Conservation (phyloP, 75 land plant genomes). For the Pinus albicaulis region DNA sequence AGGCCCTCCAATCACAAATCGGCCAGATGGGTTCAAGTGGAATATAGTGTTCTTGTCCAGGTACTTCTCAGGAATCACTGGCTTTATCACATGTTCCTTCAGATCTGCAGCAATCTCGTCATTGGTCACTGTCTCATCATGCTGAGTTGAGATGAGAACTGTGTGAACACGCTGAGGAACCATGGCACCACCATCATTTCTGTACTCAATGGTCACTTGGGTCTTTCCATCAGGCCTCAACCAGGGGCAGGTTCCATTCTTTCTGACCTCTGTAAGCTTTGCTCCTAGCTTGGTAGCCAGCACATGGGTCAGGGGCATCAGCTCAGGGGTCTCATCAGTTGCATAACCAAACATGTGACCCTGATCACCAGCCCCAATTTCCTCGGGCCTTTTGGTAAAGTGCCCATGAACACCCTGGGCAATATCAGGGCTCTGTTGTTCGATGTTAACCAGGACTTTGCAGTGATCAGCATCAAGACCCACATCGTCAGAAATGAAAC, state of each 20-base stretch:
- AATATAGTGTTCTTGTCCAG: conserved; percentile 68
- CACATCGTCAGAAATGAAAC: conserved; percentile 54
- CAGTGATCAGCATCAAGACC: conserved; percentile 66
- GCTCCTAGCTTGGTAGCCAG: conserved; percentile 79
- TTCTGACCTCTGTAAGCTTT: conserved; percentile 64
- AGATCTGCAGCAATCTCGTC: conserved; percentile 61
- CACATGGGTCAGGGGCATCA: conserved; percentile 76
- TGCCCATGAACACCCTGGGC: conserved; percentile 74
- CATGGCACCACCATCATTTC: conserved; percentile 57
- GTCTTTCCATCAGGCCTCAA: conserved; percentile 65
- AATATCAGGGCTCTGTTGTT: conserved; percentile 68
- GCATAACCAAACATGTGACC: conserved; percentile 77
- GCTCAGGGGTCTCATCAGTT: conserved; percentile 64
- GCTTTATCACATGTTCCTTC: conserved; percentile 64
- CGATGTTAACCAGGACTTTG: conserved; percentile 63
- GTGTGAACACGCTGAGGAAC: conserved; percentile 68
- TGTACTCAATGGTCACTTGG: conserved; percentile 57
- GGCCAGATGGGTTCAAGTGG: conserved; percentile 67
- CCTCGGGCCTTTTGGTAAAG: conserved; percentile 68
- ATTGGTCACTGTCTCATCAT: conserved; percentile 71
- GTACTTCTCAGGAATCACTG: conserved; percentile 52
- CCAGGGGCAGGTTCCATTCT: conserved; percentile 71
- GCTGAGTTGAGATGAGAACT: conserved; percentile 70
- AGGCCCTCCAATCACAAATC: conserved; percentile 78
- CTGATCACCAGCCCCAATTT: conserved; percentile 72